Percentiles rank a stretch among this genome's conserved stretches.
Evolutionary conservation across 2,329 filamentous ascomycete species (phyloP).

Genomic region (Sclerotiophoma versabilis): DNA sequence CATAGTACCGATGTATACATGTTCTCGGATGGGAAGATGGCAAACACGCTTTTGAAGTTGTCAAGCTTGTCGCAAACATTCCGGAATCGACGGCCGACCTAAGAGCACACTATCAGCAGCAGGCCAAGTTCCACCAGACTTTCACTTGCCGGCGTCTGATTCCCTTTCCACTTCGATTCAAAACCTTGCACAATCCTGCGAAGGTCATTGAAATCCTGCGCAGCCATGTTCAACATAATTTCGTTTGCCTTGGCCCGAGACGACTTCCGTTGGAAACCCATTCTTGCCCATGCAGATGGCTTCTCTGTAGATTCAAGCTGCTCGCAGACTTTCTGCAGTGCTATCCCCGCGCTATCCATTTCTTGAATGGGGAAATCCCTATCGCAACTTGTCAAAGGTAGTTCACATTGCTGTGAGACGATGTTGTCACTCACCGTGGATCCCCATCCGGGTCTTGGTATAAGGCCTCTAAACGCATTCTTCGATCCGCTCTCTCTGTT

Average conservation of each 20-base stretch:
- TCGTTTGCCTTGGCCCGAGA: too few relatives aligned
- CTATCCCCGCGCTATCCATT: not conserved
- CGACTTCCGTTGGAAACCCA: not conserved
- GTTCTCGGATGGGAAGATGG: not conserved
- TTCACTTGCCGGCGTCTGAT: not conserved
- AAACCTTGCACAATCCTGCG: not conserved
- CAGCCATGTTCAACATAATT: not conserved
- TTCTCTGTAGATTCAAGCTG: not conserved
- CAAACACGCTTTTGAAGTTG: not conserved
- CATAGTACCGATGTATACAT: not conserved
- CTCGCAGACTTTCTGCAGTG: not conserved
- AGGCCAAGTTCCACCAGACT: too few relatives aligned
- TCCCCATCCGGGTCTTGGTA: not conserved
- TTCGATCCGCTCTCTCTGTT: not conserved
- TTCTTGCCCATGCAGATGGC: not conserved
- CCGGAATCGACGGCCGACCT: not conserved
- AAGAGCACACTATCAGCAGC: not conserved
- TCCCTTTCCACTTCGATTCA: not conserved
- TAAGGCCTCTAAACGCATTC: not conserved
- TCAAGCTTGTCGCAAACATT: not conserved
- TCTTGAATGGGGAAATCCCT: not conserved
- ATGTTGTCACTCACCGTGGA: not conserved
- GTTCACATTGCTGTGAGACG: not conserved
- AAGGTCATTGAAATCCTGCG: not conserved
- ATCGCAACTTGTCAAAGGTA: not conserved